phyloP scores from a whole-genome alignment of 1,139 yeast species.

The Blastobotrys buckinghamii region DNA sequence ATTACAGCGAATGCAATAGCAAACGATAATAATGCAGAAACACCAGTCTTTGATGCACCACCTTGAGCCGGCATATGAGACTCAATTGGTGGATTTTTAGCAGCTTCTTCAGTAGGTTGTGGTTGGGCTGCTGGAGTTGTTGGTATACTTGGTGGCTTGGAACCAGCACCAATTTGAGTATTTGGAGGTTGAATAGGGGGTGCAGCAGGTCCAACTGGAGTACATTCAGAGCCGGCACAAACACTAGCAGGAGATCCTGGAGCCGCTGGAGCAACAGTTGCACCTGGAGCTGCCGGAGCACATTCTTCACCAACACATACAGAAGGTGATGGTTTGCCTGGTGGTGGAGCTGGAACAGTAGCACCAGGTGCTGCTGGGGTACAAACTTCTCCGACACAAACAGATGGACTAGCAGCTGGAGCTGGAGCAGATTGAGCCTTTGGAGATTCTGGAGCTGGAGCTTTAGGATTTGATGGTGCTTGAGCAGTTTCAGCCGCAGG shows the following conservation, averaged over 20 bases:
- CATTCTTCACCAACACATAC: neutral
- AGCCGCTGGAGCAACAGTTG: neutral
- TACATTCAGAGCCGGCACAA: neutral
- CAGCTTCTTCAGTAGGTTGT: neutral
- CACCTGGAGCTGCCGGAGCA: conserved; percentile 3
- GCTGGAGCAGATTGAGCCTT: neutral
- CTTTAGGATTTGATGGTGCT: neutral
- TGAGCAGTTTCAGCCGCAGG: neutral
- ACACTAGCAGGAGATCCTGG: conserved; percentile 2
- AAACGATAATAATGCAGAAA: neutral
- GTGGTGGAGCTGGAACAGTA: neutral
- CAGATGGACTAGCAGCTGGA: neutral
- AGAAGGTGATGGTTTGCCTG: neutral
- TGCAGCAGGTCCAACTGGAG: conserved; percentile 5
- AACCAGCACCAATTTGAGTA: neutral
- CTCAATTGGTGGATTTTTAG: neutral
- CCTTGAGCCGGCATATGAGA: neutral
- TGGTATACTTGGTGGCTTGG: neutral
- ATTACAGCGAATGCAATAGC: conserved; percentile 1
- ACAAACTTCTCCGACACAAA: neutral
- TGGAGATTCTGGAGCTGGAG: neutral
- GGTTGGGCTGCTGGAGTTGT: conserved; percentile 1
- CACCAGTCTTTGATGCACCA: neutral
- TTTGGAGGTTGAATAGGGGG: neutral
- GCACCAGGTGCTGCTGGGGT: conserved; percentile 3